Evolutionary conservation across 768 basidiomycete genomes (phyloP).

Genomic region (Serendipita vermifera): DNA sequence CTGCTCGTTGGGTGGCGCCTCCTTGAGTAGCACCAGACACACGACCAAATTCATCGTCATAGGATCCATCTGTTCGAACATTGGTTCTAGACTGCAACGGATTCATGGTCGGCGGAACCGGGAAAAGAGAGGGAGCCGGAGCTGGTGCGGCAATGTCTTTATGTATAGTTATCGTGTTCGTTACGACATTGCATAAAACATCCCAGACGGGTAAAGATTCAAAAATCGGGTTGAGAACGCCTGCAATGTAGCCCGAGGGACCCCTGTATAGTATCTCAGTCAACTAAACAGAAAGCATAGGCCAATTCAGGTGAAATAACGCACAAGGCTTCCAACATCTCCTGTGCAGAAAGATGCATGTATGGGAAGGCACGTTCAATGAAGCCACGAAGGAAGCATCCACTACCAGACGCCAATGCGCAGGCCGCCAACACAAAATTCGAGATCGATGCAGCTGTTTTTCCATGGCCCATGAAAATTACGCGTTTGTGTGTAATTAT

Average conservation of each 20-base stretch:
- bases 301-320: no score
- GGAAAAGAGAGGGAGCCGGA: constrained; percentile 15
- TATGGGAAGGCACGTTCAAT: constrained; percentile 92
- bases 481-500: constrained; percentile 92
- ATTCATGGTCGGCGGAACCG: constrained; percentile 34
- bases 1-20: constrained; percentile 20
- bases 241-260: constrained; percentile 88
- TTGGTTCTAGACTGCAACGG: background rate
- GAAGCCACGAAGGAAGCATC: constrained; percentile 69
- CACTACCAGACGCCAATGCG: constrained; percentile 84
- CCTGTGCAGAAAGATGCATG: constrained; percentile 65
- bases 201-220: constrained; percentile 84
- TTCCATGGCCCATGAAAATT: constrained; percentile 82
- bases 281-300: background rate
- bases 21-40: constrained; percentile 24
- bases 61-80: background rate
- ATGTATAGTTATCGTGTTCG: constrained; percentile 73
- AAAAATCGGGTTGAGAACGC: constrained; percentile 95
- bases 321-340: constrained; percentile 83
- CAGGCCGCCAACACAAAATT: constrained; percentile 89
- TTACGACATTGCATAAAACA: constrained; percentile 80
- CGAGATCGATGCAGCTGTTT: constrained; percentile 82
- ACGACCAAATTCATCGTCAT: constrained; percentile 61
- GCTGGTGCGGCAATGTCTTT: constrained; percentile 58
- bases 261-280: constrained; percentile 6